A percentile compares a stretch with the other conserved stretches of the same genome.
phyloP scores from a whole-genome alignment of 495 filamentous ascomycete genomes.

The Acidomyces sp. region DNA sequence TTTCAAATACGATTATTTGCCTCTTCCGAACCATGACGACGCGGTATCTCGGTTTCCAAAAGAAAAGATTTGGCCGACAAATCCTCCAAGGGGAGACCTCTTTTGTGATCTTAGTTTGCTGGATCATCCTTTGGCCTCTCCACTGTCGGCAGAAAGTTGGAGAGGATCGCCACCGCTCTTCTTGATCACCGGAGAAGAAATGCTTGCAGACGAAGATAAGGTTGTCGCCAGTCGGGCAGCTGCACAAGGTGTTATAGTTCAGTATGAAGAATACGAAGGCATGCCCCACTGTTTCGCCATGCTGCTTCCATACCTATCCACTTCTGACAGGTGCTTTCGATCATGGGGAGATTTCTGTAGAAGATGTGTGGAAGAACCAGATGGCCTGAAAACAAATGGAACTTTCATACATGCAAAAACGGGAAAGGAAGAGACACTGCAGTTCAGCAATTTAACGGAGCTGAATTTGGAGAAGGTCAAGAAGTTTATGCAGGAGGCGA shows the following conservation, averaged over 20 bases:
- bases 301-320: constrained; percentile 41
- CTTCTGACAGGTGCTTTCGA: constrained; percentile 39
- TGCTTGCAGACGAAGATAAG: constrained; percentile 58
- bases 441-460: constrained; percentile 37
- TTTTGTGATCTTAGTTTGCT: constrained; percentile 52
- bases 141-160: constrained; percentile 53
- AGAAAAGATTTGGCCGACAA: constrained; percentile 63
- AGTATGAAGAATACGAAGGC: constrained; percentile 64
- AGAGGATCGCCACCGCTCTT: constrained; percentile 54
- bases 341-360: constrained; percentile 46
- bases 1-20: constrained; percentile 62
- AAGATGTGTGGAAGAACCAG: constrained; percentile 31
- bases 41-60: constrained; percentile 32
- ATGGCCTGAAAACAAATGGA: constrained; percentile 33
- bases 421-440: constrained; percentile 37
- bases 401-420: constrained; percentile 45
- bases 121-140: constrained; percentile 63
- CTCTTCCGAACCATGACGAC: constrained; percentile 28
- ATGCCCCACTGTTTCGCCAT: constrained; percentile 82
- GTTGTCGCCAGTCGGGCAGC: constrained; percentile 47
- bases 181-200: constrained; percentile 66
- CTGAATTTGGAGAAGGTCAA: constrained; percentile 42
- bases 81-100: constrained; percentile 54
- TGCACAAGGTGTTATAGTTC: constrained; percentile 48
- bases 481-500: constrained; percentile 35